phyloP scores from a whole-genome alignment of 202 grass and related monocot genomes.

The Tripidium arundinaceum region DNA sequence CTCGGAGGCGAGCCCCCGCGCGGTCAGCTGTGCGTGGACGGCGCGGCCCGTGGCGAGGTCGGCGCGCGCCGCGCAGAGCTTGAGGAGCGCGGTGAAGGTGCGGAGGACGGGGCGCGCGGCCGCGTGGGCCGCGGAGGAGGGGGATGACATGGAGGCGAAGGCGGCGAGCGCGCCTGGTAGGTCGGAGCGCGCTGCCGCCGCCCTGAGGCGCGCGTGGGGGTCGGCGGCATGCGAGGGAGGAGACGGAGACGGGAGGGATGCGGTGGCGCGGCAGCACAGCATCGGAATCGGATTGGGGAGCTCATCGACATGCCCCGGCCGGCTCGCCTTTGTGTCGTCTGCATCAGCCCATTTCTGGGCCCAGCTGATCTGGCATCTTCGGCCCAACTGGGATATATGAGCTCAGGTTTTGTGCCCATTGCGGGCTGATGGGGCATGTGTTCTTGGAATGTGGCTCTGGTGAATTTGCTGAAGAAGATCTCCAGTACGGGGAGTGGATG shows the following conservation, averaged over 20 bases:
- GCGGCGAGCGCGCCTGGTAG: conserved; percentile 36
- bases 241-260: conserved; percentile 10
- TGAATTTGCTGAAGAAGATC: no score
- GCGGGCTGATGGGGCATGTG: no score
- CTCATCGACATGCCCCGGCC: no score
- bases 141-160: conserved; percentile 42
- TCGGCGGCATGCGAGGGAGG: neutral
- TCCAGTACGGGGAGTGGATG: no score
- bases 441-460: no score
- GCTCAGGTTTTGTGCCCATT: no score
- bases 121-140: neutral
- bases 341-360: no score
- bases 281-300: neutral
- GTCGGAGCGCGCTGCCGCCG: conserved; percentile 41
- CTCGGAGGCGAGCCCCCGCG: conserved; percentile 39
- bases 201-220: neutral
- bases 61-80: conserved; percentile 47
- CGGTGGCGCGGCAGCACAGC: neutral
- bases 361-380: no score
- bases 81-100: conserved; percentile 68
- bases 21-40: conserved; percentile 59
- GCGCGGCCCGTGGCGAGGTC: conserved; percentile 55
- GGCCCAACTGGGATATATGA: no score
- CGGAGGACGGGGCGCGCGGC: conserved; percentile 42
- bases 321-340: no score